phyloP scores from a whole-genome alignment of 1,139 yeast genomes.

The Dujonia santamariae region DNA sequence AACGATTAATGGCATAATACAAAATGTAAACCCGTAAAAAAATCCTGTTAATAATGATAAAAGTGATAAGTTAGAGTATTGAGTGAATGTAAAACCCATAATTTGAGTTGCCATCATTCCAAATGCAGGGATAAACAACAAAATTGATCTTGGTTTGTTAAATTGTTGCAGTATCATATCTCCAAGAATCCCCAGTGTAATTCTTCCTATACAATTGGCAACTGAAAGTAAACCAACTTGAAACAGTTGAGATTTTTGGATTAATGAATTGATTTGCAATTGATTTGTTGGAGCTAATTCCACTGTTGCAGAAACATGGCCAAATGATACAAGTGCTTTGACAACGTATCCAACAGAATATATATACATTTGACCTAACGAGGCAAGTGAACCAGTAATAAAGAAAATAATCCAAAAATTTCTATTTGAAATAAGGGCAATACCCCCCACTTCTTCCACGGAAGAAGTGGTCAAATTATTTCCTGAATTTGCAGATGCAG shows the following conservation, averaged over 20 bases:
- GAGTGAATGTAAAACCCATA: conserved; percentile 29
- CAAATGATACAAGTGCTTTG: conserved; percentile 38
- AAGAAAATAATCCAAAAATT: conserved; percentile 51
- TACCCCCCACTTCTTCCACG: conserved; percentile 14
- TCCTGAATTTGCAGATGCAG: conserved; percentile 7
- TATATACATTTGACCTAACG: conserved; percentile 61
- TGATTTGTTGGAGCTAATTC: conserved; percentile 20
- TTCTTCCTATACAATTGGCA: conserved; percentile 53
- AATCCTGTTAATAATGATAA: conserved; percentile 48
- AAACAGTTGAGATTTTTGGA: conserved; percentile 50
- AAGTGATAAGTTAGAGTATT: conserved; percentile 29
- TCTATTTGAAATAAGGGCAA: conserved; percentile 24
- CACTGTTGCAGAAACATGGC: conserved; percentile 10
- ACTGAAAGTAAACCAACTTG: conserved; percentile 57
- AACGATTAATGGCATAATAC: conserved; percentile 55
- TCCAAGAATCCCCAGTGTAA: conserved; percentile 50
- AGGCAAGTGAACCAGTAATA: conserved; percentile 49
- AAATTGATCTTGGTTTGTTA: conserved; percentile 40
- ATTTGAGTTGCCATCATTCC: conserved; percentile 43
- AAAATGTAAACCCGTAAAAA: conserved; percentile 57
- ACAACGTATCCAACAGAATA: conserved; percentile 62
- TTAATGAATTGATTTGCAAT: conserved; percentile 13
- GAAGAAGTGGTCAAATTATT: not conserved
- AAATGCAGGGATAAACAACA: conserved; percentile 44
- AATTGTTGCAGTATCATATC: conserved; percentile 47